Conservation (phyloP, 352 stramenopile species). For the Globisporangium radiosum region DNA sequence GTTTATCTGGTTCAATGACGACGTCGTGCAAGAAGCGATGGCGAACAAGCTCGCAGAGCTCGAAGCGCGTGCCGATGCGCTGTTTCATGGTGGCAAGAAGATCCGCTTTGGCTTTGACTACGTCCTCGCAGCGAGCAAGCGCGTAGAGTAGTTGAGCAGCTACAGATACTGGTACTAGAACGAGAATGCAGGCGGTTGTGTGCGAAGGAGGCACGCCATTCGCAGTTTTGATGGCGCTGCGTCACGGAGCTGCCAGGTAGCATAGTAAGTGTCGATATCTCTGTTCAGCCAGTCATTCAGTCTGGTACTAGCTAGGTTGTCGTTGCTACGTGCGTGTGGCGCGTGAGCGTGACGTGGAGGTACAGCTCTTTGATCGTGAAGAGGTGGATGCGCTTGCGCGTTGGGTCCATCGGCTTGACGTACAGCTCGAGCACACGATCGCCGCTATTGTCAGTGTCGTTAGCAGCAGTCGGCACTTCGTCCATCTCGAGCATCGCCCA, state of each 20-base stretch:
- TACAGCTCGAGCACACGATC: conserved; percentile 55
- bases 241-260: not conserved
- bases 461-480: conserved; percentile 22
- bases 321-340: conserved; percentile 9
- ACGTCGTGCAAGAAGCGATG: conserved; percentile 11
- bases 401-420: conserved; percentile 60
- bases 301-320: too few relatives aligned
- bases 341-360: conserved; percentile 39
- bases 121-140: conserved; percentile 57
- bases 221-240: not conserved
- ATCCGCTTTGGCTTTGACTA: conserved; percentile 88
- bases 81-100: conserved; percentile 52
- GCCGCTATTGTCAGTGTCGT: conserved; percentile 3
- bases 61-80: conserved; percentile 12
- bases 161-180: not conserved
- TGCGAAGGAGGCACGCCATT: not conserved
- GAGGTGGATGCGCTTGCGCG: conserved; percentile 56
- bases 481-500: conserved; percentile 71
- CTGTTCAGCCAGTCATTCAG: too few relatives aligned
- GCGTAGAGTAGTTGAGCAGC: not conserved
- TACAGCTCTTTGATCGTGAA: conserved; percentile 74
- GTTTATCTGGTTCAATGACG: conserved; percentile 28
- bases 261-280: too few relatives aligned
- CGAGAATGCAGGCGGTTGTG: not conserved
- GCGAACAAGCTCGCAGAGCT: conserved; percentile 8